Evolutionary conservation across 2,329 filamentous ascomycete genomes (phyloP).

Genomic region (Cladophialophora immunda): DNA sequence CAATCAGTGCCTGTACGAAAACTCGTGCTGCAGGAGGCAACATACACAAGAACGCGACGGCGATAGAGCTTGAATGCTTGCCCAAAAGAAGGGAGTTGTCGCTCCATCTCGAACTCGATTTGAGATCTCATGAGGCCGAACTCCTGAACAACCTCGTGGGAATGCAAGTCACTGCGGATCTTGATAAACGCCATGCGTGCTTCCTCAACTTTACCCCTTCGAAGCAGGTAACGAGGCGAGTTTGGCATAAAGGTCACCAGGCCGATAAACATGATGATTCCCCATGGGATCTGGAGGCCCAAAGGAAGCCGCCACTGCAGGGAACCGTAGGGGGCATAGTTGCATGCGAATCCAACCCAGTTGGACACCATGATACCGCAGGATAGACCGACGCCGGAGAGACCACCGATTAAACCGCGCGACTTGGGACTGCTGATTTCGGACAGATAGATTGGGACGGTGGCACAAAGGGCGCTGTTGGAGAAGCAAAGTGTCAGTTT

Average conservation of each 20-base stretch:
- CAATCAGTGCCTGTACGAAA: conserved; percentile 38
- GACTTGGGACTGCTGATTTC: conserved; percentile 64
- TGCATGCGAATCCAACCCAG: conserved; percentile 75
- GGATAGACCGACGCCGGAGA: conserved; percentile 84
- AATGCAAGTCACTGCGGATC: conserved; percentile 79
- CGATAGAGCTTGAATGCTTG: conserved; percentile 71
- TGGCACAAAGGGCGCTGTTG: conserved; percentile 23
- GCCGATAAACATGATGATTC: conserved; percentile 73
- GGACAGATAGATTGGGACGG: conserved; percentile 37
- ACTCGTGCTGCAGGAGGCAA: not conserved
- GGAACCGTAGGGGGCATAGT: conserved; percentile 68
- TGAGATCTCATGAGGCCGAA: conserved; percentile 87
- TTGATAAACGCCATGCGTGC: conserved; percentile 70
- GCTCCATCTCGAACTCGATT: conserved; percentile 78
- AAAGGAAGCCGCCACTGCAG: conserved; percentile 83
- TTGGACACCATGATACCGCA: conserved; percentile 78
- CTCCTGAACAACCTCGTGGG: conserved; percentile 78
- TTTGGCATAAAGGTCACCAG: conserved; percentile 80
- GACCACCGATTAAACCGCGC: conserved; percentile 78
- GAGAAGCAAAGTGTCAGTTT: no score
- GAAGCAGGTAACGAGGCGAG: conserved; percentile 84
- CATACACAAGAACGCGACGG: conserved; percentile 66
- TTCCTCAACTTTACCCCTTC: conserved; percentile 72
- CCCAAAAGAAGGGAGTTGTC: conserved; percentile 60
- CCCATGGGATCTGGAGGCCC: conserved; percentile 80